Conservation (phyloP, 106 monocot genomes). For the Posidonia australis region DNA sequence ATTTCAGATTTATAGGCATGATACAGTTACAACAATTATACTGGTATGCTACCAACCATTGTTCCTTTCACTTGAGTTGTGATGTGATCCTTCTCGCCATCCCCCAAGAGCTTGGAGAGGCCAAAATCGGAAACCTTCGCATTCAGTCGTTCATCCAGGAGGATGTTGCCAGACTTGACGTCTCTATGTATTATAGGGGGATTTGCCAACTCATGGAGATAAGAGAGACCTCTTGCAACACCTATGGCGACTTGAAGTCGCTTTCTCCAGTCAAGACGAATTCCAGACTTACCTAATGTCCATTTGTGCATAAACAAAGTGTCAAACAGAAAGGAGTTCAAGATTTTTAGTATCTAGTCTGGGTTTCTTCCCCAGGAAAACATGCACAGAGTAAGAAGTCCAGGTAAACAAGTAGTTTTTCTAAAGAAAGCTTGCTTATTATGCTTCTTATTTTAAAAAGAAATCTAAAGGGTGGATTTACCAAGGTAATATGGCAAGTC, state of each 20-base stretch:
- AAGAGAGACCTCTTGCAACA: slow-evolving; percentile 57
- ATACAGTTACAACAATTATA: neutral
- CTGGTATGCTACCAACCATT: slow-evolving; percentile 23
- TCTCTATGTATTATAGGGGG: slow-evolving; percentile 73
- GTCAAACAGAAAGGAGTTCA: neutral
- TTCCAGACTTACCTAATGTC: slow-evolving; percentile 66
- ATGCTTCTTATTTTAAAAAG: neutral
- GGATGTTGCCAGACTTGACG: slow-evolving; percentile 68
- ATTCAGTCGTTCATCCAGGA: slow-evolving; percentile 47
- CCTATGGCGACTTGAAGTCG: slow-evolving; percentile 47
- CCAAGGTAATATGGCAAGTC: neutral
- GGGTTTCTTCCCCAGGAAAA: too few species aligned
- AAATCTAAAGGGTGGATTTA: neutral
- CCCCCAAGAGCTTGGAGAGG: slow-evolving; percentile 40
- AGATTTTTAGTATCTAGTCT: neutral
- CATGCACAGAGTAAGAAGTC: too few species aligned
- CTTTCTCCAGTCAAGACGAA: slow-evolving; percentile 53
- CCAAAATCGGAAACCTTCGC: slow-evolving; percentile 84
- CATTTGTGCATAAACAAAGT: too few species aligned
- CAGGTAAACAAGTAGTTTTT: too few species aligned
- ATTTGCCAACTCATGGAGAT: slow-evolving; percentile 62
- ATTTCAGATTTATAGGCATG: neutral
- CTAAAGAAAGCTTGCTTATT: too few species aligned
- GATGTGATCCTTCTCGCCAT: slow-evolving; percentile 23
- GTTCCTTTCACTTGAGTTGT: slow-evolving; percentile 82